A percentile compares a stretch with the other conserved stretches of the same genome.
phyloP scores from a whole-genome alignment of 1,284 basidiomycete genomes.

The Irpex rosettiformis region DNA sequence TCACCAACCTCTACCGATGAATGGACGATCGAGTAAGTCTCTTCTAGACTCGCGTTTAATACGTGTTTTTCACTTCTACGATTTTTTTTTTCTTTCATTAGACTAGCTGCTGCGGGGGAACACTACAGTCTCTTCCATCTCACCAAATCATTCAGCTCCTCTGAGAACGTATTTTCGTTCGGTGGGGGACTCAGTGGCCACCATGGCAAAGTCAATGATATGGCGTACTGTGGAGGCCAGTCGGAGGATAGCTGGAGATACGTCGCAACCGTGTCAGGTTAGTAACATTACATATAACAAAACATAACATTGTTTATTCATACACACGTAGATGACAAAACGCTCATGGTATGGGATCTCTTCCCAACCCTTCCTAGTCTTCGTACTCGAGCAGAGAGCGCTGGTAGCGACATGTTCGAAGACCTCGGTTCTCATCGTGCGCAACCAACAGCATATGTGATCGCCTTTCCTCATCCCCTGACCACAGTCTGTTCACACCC shows the following conservation, averaged over 20 bases:
- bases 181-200: slow-evolving; percentile 76
- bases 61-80: background rate
- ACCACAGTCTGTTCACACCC: slow-evolving; percentile 68
- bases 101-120: slow-evolving; percentile 60
- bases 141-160: slow-evolving; percentile 45
- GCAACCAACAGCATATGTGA: slow-evolving; percentile 73
- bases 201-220: slow-evolving; percentile 69
- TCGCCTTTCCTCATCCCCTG: slow-evolving; percentile 67
- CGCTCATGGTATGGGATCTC: slow-evolving; percentile 82
- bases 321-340: slow-evolving; percentile 60
- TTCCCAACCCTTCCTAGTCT: slow-evolving; percentile 21
- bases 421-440: slow-evolving; percentile 32
- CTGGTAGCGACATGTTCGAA: background rate
- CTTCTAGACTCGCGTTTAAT: background rate
- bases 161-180: slow-evolving; percentile 62
- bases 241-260: slow-evolving; percentile 64
- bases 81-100: slow-evolving; percentile 26
- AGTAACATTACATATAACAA: slow-evolving; percentile 15
- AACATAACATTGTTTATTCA: background rate
- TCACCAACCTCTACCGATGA: slow-evolving; percentile 61
- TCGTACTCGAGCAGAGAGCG: background rate
- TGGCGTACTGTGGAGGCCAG: slow-evolving; percentile 71
- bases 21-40: slow-evolving; percentile 73
- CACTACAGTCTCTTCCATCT: slow-evolving; percentile 70
- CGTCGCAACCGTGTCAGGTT: slow-evolving; percentile 76